Base-by-base conservation (phyloP, 2,329 filamentous ascomycete genomes). In the Corynespora cassiicola region DNA sequence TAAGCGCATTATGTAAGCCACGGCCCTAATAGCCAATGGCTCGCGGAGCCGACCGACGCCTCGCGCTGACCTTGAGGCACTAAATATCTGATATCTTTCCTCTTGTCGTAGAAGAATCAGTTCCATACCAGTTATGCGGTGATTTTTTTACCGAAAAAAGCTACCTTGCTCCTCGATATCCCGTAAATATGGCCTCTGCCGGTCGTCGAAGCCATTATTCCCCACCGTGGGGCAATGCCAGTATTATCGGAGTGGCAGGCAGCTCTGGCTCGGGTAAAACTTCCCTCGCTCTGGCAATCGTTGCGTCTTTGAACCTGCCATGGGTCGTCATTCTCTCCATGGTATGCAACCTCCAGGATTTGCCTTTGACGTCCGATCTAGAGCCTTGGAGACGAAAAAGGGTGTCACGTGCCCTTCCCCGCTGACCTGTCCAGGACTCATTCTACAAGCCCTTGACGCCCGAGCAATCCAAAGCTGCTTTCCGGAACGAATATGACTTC, bases 251-350 rank as follows among this genome's bases (percentile, higher is more conserved):
- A 33, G 87, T 99, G 57, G 92, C 94, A 51, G 94, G 94, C 23
- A 94, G 89, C 70, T 97, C 92, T 18, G 94, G 94, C 26, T 97
- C 92, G 17, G 85, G 92, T 41, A 99, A 99, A 76, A 96, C 92
- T 6, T 96, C 91, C 6, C 75, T 99, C 36, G 91, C 94, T 20
- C 82, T 95, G 65, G 90, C 92, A 50, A 96, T 99, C 56, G 88
- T 97, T 50, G 86, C 82, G 58, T 86, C 88, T 59, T 75, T 99
- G 57, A 96, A 94, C 70, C 75, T 99, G 50, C 94, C 94, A 39
- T 99, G 94, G 92, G 94, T 99, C 46, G 91, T 96, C 32, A 96
- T 99, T 70, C 72, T 99, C 57, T 95, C 91, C 26, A 97, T 99
- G 86, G 90, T 92, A 78, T 63, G 60, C n/a, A n/a, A n/a, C n/a